Evolutionary conservation across 495 filamentous ascomycete species (phyloP), one percentile per base, ranked within the genome.

Genomic region (Daldinia grandis): DNA sequence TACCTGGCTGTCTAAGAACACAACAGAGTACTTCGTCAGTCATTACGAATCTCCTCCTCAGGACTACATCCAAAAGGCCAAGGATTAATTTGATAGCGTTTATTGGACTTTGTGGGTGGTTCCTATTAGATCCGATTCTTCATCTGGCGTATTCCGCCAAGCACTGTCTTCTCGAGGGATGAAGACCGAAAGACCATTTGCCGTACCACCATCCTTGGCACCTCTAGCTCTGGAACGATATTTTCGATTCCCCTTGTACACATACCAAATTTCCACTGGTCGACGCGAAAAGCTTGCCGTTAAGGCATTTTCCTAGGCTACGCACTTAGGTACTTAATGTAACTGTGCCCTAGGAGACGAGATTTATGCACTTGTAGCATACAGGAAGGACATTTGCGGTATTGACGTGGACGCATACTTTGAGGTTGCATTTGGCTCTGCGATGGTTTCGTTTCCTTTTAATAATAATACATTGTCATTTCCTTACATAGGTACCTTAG

Each of bases 1-100:
- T 5, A 81, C 86, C 38, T 99, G 92, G 91, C 81, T 99, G 64
- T 86, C 88, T 24, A 90, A 89, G 63, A 88, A 96, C 73, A 86
- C 86, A 0, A 79, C 85, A 42, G 84, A 85, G 28, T 97, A 93
- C 79, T 97, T 99, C 76, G 84, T 87, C 28, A 89, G 81, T 57
- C 85, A 88, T 58, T 99, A 98, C 76, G 89, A 95, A 76, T 88
- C 77, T 0, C 85, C 85, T 0, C 73, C 76, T 8, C 77, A 78
- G 54, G 84, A 83, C 37, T 88, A 88, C 63, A 69, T 83, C 54
- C 84, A 87, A 24, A 78, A 81, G 62, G 82, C 84, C 3, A 80
- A 82, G 38, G 76, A 67, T 24, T 73, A 24, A 24, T 47, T 14
- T 12, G 4, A 12, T 14, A 19, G 8, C 10, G 3, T 7, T 47